phyloP scores from a whole-genome alignment of 1,284 basidiomycete species.

The Leccinum griseonigrum region DNA sequence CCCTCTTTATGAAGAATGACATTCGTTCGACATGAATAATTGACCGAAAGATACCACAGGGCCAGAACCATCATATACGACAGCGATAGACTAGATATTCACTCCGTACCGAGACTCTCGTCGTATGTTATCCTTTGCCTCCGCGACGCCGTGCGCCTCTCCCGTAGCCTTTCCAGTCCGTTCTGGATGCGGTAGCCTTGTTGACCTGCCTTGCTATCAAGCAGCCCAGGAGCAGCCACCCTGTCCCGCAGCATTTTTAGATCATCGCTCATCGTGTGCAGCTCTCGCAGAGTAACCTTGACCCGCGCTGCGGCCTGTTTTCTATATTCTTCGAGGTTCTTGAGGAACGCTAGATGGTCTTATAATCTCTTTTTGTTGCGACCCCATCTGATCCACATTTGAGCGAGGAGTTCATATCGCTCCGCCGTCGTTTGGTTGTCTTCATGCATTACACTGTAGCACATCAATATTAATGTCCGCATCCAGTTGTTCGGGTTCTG shows the following conservation, averaged over 20 bases:
- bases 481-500: constrained; percentile 54
- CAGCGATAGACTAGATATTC: not conserved
- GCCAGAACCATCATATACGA: not conserved
- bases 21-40: too few species aligned
- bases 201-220: constrained; percentile 60
- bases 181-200: constrained; percentile 58
- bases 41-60: too few species aligned
- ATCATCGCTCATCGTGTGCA: constrained; percentile 62
- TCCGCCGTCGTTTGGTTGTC: constrained; percentile 43
- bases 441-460: constrained; percentile 45
- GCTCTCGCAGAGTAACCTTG: constrained; percentile 54
- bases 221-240: constrained; percentile 60
- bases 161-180: constrained; percentile 62
- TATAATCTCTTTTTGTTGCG: constrained; percentile 51
- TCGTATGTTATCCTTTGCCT: constrained; percentile 35
- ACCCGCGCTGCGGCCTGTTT: constrained; percentile 61
- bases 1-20: too few species aligned
- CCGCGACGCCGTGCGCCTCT: constrained; percentile 42
- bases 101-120: constrained; percentile 22
- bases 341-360: constrained; percentile 52
- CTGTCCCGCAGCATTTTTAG: constrained; percentile 71
- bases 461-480: constrained; percentile 47
- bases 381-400: constrained; percentile 67
- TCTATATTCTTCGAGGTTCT: constrained; percentile 53
- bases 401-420: constrained; percentile 51